Conservation (phyloP, 441 rosid genomes). For the Syzygium malaccense region DNA sequence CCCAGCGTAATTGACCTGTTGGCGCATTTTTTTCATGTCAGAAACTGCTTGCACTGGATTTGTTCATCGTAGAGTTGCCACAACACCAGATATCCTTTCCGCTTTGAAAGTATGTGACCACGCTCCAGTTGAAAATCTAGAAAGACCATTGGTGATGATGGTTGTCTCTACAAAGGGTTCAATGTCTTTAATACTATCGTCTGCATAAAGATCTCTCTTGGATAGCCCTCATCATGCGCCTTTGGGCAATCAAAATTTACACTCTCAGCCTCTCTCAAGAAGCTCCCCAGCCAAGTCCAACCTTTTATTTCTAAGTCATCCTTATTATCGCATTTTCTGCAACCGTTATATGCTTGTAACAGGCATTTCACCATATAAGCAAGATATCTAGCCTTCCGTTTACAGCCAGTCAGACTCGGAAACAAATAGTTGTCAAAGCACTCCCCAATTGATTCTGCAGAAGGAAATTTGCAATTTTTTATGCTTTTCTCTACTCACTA, state of each 20-base stretch:
- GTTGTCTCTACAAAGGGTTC: slow-evolving; percentile 88
- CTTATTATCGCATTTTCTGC: slow-evolving; percentile 69
- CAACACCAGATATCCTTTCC: slow-evolving; percentile 91
- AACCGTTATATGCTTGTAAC: slow-evolving; percentile 56
- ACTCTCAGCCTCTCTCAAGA: slow-evolving; percentile 66
- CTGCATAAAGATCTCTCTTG: slow-evolving; percentile 68
- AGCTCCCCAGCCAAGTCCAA: slow-evolving; percentile 81
- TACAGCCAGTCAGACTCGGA: slow-evolving; percentile 48
- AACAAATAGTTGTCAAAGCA: slow-evolving; percentile 54
- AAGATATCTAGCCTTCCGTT: slow-evolving; percentile 74
- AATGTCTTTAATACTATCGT: slow-evolving; percentile 45
- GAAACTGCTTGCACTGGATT: slow-evolving; percentile 81
- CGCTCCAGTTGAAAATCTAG: slow-evolving; percentile 91
- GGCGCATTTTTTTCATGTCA: slow-evolving; percentile 81
- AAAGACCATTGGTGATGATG: slow-evolving; percentile 76
- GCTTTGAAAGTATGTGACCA: slow-evolving; percentile 89
- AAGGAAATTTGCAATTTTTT: slow-evolving; percentile 56
- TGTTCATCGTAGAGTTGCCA: slow-evolving; percentile 75
- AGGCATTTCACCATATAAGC: slow-evolving; percentile 91
- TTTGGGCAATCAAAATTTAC: slow-evolving; percentile 69
- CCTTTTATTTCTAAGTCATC: slow-evolving; percentile 83
- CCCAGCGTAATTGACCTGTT: slow-evolving; percentile 77
- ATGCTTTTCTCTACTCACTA: slow-evolving; percentile 22
- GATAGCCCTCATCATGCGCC: slow-evolving; percentile 61
- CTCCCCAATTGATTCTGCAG: slow-evolving; percentile 49